Conservation (phyloP, 192 early-diverging fungal genomes). For the Helicostylum pulchrum region DNA sequence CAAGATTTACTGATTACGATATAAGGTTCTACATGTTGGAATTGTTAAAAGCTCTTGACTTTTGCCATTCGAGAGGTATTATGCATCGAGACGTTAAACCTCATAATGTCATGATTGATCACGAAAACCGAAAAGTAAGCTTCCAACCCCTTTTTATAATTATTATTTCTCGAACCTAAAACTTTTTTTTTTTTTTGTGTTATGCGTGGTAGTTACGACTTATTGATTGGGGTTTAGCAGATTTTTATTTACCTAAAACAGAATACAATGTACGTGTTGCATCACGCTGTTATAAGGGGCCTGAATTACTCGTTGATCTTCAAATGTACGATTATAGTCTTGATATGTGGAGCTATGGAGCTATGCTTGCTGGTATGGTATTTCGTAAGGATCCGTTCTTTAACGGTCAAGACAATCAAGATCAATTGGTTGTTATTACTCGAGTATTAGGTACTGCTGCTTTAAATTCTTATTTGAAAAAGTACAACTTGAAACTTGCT, state of each 20-base stretch:
- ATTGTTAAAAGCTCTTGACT: conserved; percentile 96
- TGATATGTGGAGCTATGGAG: conserved; percentile 99
- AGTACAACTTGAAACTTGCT: conserved; percentile 91
- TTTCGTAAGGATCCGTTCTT: conserved; percentile 99
- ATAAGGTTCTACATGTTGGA: conserved; percentile 96
- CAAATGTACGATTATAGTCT: conserved; percentile 98
- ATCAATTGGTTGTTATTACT: conserved; percentile 98
- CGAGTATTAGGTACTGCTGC: conserved; percentile 96
- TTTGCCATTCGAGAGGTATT: conserved; percentile 95
- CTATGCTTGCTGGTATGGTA: conserved; percentile 99
- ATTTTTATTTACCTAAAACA: conserved; percentile 96
- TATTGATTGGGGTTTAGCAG: conserved; percentile 99
- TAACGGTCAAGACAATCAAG: conserved; percentile 97
- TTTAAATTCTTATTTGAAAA: conserved; percentile 85
- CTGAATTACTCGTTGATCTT: conserved; percentile 96
- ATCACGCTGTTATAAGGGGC: conserved; percentile 97
- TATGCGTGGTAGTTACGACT: conserved; percentile 87
- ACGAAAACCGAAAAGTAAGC: conserved; percentile 72
- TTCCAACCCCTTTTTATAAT: not conserved
- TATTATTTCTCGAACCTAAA: not conserved
- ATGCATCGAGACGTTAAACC: conserved; percentile 99
- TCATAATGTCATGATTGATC: conserved; percentile 99
- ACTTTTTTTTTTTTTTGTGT: not conserved
- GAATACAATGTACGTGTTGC: conserved; percentile 99
- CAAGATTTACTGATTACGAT: conserved; percentile 89